A percentile compares a stretch with the other conserved stretches of the same genome.
Conservation (phyloP, 1,139 yeast species). For the Meyerozyma elateridarum region DNA sequence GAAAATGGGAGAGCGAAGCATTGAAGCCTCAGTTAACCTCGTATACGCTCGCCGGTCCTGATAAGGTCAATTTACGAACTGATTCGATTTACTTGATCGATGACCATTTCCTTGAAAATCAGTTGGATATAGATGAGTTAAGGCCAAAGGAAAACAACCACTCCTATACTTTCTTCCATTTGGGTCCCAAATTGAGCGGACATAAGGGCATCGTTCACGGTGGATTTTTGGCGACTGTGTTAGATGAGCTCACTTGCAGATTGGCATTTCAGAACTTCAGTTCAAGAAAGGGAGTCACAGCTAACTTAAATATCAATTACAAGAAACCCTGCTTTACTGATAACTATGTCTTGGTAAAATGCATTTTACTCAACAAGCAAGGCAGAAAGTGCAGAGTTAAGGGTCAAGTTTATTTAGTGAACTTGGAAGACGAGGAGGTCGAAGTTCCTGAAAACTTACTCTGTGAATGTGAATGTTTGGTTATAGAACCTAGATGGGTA, state of each 20-base stretch:
- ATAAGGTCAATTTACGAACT: conserved; percentile 10
- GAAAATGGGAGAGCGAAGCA: conserved; percentile 2
- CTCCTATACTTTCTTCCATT: conserved; percentile 38
- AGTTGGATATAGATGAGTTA: conserved; percentile 7
- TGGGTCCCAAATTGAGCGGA: conserved; percentile 45
- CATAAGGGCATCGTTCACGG: conserved; percentile 54
- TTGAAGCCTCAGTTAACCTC: conserved; percentile 11
- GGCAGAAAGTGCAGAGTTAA: conserved; percentile 44
- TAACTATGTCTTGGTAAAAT: conserved; percentile 31
- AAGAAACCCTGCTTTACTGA: conserved; percentile 35
- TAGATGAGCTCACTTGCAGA: conserved; percentile 52
- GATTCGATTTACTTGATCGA: conserved; percentile 12
- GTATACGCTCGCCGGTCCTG: conserved; percentile 9
- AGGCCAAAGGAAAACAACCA: conserved; percentile 16
- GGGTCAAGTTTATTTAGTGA: conserved; percentile 31
- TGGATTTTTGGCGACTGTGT: conserved; percentile 48
- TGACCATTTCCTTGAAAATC: conserved; percentile 9
- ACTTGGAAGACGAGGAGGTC: conserved; percentile 13
- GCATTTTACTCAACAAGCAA: conserved; percentile 26
- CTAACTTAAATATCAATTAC: conserved; percentile 41
- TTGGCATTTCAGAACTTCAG: conserved; percentile 46
- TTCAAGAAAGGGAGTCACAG: conserved; percentile 42
- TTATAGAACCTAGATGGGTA: conserved; percentile 47
- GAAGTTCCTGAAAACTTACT: conserved; percentile 25
- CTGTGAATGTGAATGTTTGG: conserved; percentile 39